These are phyloP conservation scores for Yamadazyma spencermartinsiae DNA, from an alignment of 1,139 yeast genomes.

Conservation along the genomic window DNA sequence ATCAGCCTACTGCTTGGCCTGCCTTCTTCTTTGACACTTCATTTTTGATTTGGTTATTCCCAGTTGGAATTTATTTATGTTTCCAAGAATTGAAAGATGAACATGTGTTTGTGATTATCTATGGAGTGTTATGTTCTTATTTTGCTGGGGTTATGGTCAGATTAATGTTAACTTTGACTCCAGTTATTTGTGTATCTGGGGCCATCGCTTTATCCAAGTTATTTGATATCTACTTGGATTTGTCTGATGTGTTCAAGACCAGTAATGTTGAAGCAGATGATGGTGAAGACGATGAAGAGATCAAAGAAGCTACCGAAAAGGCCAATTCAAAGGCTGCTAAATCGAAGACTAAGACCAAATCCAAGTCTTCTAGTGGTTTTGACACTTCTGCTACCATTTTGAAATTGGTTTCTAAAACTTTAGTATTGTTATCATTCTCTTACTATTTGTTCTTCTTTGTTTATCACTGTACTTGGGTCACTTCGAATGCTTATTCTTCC, in stretches of 20 bases:
- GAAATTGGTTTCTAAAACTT: slow-evolving; percentile 50
- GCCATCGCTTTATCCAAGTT: slow-evolving; percentile 86
- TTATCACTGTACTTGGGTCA: slow-evolving; percentile 96
- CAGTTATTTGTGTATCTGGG: slow-evolving; percentile 87
- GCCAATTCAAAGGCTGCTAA: slow-evolving; percentile 6
- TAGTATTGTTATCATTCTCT: slow-evolving; percentile 70
- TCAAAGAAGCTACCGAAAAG: slow-evolving; percentile 6
- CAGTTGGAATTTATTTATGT: slow-evolving; percentile 90
- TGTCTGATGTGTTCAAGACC: slow-evolving; percentile 45
- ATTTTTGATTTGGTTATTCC: slow-evolving; percentile 96
- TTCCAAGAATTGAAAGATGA: slow-evolving; percentile 90
- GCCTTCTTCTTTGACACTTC: slow-evolving; percentile 93
- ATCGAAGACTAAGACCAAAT: slow-evolving; percentile 11
- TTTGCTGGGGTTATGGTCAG: slow-evolving; percentile 99
- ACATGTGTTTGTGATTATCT: slow-evolving; percentile 89
- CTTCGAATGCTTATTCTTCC: slow-evolving; percentile 92
- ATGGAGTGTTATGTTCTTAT: slow-evolving; percentile 88
- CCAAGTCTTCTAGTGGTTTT: slow-evolving; percentile 16
- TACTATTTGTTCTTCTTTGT: slow-evolving; percentile 83
- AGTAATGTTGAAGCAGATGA: neutral
- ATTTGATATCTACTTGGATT: slow-evolving; percentile 79
- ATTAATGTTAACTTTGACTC: slow-evolving; percentile 94
- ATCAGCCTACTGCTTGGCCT: slow-evolving; percentile 99
- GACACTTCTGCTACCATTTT: slow-evolving; percentile 20
- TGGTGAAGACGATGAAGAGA: slow-evolving; percentile 7